Base-by-base conservation (phyloP, 345 rosid genomes). In the Noccaea bulbosa region DNA sequence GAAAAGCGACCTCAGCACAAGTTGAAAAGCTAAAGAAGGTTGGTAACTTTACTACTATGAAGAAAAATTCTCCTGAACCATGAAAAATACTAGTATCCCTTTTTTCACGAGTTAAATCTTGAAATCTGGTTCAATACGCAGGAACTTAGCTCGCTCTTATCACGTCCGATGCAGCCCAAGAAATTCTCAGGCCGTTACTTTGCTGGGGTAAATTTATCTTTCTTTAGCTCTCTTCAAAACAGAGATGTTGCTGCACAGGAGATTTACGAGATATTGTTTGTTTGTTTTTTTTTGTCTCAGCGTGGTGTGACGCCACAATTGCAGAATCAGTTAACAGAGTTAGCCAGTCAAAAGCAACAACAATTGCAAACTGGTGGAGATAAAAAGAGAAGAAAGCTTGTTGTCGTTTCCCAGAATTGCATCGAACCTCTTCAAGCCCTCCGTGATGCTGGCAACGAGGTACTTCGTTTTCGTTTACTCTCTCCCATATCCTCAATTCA, bases 391-490 rank as follows among this genome's bases (percentile, higher is more conserved):
- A 82, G 88, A 65, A 89, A 87, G 72, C 67, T 89, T 76, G 81
- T 88, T 51, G 87, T 94, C 70, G 86, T 91, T 63, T 88, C 92
- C 77, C 98, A 88, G 80, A 87, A 87, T 77, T 84, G 89, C 63
- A 65, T 91, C 35, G 99, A 94, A 80, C 99, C 99, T n/a, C 95
- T 94, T 46, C 83, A 88, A 85, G 97, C 98, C 32, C 96, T 91
- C 57, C 89, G 91, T 51, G 82, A 57, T 71, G 84, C 80, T 71
- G 84, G 87, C 53, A 84, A 73, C 35, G 93, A 91, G 95, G 98
- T 88, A 83, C 56, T 41, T 54, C 22, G 38, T 57, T 33, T 40
- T 27, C 22, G 22, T 11, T 4, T 11, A 27, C 62, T 54, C 35
- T 49, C 56, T 14, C 44, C 14, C 12, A 39, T 8, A 8, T 3